A percentile compares a stretch with the other conserved stretches of the same genome.
Evolutionary conservation across 805 yeast genomes (phyloP).

Genomic region (Wickerhamomyces canadensis): DNA sequence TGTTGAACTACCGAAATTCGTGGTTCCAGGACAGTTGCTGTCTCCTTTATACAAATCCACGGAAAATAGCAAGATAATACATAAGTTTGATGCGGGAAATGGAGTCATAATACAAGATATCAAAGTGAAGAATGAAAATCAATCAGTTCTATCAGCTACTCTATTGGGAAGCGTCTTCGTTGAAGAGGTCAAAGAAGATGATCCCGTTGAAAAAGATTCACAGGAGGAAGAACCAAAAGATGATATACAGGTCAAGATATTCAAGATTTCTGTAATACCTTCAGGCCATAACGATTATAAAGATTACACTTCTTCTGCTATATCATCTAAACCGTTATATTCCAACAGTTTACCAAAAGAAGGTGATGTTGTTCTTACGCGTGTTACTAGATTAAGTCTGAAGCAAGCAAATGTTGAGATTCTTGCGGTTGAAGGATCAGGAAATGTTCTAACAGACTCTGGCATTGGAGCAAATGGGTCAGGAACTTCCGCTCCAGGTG

Average conservation of each 20-base stretch:
- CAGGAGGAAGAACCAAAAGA: conserved; percentile 3
- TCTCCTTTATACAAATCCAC: conserved; percentile 47
- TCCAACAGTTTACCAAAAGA: conserved; percentile 68
- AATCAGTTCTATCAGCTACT: conserved; percentile 50
- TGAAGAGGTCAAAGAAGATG: conserved; percentile 19
- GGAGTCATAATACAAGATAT: conserved; percentile 55
- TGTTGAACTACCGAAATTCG: conserved; percentile 38
- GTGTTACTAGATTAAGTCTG: conserved; percentile 59
- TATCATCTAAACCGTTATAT: conserved; percentile 21
- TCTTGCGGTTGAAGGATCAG: conserved; percentile 57
- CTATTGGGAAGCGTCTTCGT: conserved; percentile 51
- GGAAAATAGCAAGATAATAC: conserved; percentile 26
- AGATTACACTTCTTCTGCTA: conserved; percentile 7
- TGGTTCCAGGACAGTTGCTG: conserved; percentile 79
- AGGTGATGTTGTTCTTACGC: conserved; percentile 75
- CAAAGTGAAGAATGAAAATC: conserved; percentile 30
- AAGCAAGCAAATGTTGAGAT: conserved; percentile 80
- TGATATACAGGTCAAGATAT: conserved; percentile 16
- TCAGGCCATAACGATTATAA: conserved; percentile 10
- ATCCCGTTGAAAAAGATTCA: conserved; percentile 10
- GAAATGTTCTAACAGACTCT: conserved; percentile 50
- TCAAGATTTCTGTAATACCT: conserved; percentile 26
- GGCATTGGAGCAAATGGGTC: conserved; percentile 60
- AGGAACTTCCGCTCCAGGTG: conserved; percentile 37
- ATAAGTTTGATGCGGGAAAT: conserved; percentile 52